A percentile compares a stretch with the other conserved stretches of the same genome.
Conservation (phyloP, 805 yeast genomes). For the Zygoascus bituminiphila region DNA sequence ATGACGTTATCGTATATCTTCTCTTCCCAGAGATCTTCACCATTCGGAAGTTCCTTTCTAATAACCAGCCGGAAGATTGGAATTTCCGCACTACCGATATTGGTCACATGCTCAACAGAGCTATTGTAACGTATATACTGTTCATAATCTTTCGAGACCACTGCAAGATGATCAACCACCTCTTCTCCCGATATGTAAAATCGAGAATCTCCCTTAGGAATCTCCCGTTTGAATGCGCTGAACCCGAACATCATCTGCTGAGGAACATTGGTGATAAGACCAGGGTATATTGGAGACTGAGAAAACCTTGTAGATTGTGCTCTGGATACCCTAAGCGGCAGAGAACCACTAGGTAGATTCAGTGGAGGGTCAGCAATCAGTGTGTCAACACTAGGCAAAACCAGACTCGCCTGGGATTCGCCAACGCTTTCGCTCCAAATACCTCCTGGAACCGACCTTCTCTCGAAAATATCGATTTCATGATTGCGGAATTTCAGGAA, state of each 20-base stretch:
- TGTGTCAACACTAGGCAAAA: conserved; percentile 2
- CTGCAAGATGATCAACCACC: background rate
- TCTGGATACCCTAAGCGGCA: conserved; percentile 1
- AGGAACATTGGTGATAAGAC: conserved; percentile 6
- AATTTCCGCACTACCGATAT: background rate
- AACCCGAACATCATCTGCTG: conserved; percentile 6
- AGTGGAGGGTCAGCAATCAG: conserved; percentile 5
- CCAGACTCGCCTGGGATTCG: background rate
- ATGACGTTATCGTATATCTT: conserved; percentile 3
- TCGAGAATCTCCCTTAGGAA: conserved; percentile 1
- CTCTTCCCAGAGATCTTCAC: conserved; percentile 4
- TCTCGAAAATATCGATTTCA: conserved; percentile 4
- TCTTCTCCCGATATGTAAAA: background rate
- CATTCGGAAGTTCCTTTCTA: background rate
- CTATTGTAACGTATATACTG: conserved; percentile 1
- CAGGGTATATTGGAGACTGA: conserved; percentile 4
- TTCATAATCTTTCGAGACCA: background rate
- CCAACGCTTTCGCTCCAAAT: conserved; percentile 2
- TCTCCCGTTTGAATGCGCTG: background rate
- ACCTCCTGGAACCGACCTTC: conserved; percentile 5
- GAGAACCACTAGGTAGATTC: background rate
- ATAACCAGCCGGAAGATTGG: background rate
- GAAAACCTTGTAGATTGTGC: background rate
- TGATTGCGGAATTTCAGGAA: conserved; percentile 3
- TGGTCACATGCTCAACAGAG: conserved; percentile 7